phyloP scores from a whole-genome alignment of 1,284 basidiomycete species.

The Ganoderma sinense region DNA sequence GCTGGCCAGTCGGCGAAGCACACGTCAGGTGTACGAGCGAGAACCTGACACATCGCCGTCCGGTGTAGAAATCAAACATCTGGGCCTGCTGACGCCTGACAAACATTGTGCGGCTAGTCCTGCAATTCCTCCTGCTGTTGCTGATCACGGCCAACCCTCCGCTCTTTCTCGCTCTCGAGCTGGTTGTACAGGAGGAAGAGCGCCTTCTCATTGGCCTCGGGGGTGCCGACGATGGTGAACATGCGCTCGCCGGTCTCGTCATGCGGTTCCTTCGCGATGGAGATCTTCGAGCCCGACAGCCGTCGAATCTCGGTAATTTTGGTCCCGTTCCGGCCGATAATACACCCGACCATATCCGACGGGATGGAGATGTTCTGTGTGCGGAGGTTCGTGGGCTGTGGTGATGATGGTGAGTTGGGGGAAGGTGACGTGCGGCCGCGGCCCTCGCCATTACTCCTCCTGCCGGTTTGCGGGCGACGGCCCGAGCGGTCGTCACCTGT shows the following conservation, averaged over 20 bases:
- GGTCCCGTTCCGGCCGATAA: constrained; percentile 95
- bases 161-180: constrained; percentile 94
- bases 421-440: constrained; percentile 72
- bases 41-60: constrained; percentile 12
- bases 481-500: constrained; percentile 76
- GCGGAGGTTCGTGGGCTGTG: constrained; percentile 79
- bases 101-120: constrained; percentile 33
- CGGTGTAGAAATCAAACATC: constrained; percentile 22
- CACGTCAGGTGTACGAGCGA: neutral
- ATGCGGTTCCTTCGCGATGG: constrained; percentile 97
- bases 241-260: constrained; percentile 99
- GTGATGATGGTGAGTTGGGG: constrained; percentile 64
- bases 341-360: constrained; percentile 98
- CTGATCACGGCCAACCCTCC: constrained; percentile 82
- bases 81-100: constrained; percentile 16
- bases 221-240: constrained; percentile 98
- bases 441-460: constrained; percentile 58
- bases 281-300: constrained; percentile 95
- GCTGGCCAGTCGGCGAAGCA: constrained; percentile 3
- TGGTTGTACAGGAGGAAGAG: constrained; percentile 98
- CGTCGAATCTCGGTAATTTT: constrained; percentile 99
- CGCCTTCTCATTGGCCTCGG: constrained; percentile 96
- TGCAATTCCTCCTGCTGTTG: constrained; percentile 62
- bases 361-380: constrained; percentile 99
- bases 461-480: constrained; percentile 38